Base-by-base conservation (phyloP, 2,329 filamentous ascomycete species). In the Calonectria multiphialidica region DNA sequence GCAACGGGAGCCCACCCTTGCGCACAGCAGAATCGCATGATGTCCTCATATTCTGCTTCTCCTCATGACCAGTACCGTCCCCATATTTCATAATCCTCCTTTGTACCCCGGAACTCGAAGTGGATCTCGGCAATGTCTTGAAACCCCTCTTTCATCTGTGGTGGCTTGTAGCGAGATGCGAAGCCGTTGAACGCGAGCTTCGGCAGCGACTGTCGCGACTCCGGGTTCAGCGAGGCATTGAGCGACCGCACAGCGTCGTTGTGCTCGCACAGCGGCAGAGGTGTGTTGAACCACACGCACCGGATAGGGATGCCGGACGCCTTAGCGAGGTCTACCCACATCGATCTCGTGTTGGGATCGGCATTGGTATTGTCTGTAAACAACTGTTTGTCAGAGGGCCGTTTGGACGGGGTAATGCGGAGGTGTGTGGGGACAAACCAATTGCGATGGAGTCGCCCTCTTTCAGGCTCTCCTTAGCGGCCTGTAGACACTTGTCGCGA, bases 281-380 rank as follows among this genome's bases (percentile, higher is more conserved):
- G 87, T 15, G 95, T 93, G 64, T 92, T 93, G 85, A 99, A 97
- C 83, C 94, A 93, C 12, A 98, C 88, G 80, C 96, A 98, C 57
- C 96, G 93, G 77, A 98, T 93, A 2, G 94, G 93, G 2, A 97
- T 87, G 5, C 90, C 86, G 79, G 91, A 85, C 78, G 93, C 93
- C 75, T 88, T 89, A 21, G 95, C 95, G 35, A 98, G 84, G 30
- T 90, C 86, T 37, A 95, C 84, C 96, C 96, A 98, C 72, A 94
- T 85, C n/a, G 89, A 88, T 75, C 97, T 90, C 28, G 93, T 95
- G 65, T 94, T 93, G 13, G 88, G 82, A 84, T 98, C 94, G 35
- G 96, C 91, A 81, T 99, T 99, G n/a, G 97, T 98, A 82, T 98
- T 98, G 83, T 99, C 97, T 97, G 62, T 1, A 47, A 28, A 30